Base-by-base conservation (phyloP, 2,329 filamentous ascomycete species). In the Aspergillus aculeatus region DNA sequence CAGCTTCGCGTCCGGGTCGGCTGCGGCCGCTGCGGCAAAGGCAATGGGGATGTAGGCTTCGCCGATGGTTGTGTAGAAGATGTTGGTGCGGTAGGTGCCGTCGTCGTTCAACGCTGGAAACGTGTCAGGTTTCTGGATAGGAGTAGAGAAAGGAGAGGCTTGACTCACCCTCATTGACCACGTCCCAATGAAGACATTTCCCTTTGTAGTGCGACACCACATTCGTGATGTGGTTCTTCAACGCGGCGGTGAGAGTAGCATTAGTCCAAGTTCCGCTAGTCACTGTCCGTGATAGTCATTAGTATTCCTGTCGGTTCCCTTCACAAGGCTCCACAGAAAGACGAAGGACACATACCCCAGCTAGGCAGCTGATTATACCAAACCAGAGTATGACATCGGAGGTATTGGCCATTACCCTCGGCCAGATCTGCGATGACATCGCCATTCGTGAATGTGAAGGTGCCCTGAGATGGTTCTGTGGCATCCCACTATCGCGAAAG, bases 361-460 rank as follows among this genome's bases (percentile, higher is more conserved):
- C 74, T 75, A 0, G 84, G 82, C 4, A 79, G 65, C 60, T 79
- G 77, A 23, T 66, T 71, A 55, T 78, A 68, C 83, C 82, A 84
- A 35, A 83, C 74, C 50, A 83, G 75, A 54, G 81, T 87, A 69
- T 91, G 88, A 71, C 88, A 89, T 57, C 88, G 79, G 54, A 89
- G 68, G 26, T 84, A 69, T 63, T 82, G 77, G 23, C 73, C 73
- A 35, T 78, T 77, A 14, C 68, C 64, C 51, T 75, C 69, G 5
- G 75, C 76, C 19, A 80, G 68, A 35, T 75, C 66, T 14, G 78
- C 73, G 62, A 82, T 75, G 31, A 71, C 69, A 62, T 89, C 85
- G 44, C 84, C 87, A 1, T 77, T 73, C 5, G 80, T 79, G 72
- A 81, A 90, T 67, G 80, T 82, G 78, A 89, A 90, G 50, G 77